Evolutionary conservation across 2,329 filamentous ascomycete genomes (phyloP).

Genomic region (Hymenoscyphus scutula): DNA sequence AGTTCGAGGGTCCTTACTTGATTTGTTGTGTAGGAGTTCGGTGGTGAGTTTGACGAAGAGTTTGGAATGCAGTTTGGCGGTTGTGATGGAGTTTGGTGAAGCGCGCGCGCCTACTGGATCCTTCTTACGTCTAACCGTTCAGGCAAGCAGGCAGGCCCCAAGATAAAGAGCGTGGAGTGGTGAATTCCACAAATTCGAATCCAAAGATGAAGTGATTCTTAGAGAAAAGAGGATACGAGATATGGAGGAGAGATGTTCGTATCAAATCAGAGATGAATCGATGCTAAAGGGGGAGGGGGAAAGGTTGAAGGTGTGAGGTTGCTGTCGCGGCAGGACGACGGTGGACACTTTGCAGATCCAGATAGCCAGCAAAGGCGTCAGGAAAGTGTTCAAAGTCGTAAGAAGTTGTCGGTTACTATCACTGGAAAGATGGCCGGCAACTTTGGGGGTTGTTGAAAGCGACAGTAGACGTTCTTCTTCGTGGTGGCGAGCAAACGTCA

Average conservation of each 20-base stretch:
- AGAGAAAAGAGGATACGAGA: constrained; percentile 1
- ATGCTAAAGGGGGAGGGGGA: constrained; percentile 6
- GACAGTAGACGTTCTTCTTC: constrained; percentile 35
- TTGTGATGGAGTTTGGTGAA: constrained; percentile 28
- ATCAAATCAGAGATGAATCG: background rate
- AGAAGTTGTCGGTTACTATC: constrained; percentile 36
- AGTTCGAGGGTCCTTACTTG: constrained; percentile 33
- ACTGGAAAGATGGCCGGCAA: constrained; percentile 39
- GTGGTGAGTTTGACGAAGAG: constrained; percentile 61
- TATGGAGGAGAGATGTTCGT: background rate
- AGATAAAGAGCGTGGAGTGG: background rate
- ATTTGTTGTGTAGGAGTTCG: constrained; percentile 41
- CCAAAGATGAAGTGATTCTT: background rate
- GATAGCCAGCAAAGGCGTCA: constrained; percentile 63
- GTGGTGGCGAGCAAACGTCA: constrained; percentile 31
- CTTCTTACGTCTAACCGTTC: background rate
- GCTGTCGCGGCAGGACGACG: constrained; percentile 39
- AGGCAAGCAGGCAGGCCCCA: background rate
- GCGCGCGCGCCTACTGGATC: background rate
- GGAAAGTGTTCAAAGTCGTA: constrained; percentile 40
- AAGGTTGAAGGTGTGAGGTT: constrained; percentile 11
- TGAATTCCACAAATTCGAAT: background rate
- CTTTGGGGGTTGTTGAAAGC: constrained; percentile 35
- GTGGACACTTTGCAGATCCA: constrained; percentile 34
- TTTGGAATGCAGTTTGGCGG: constrained; percentile 70